phyloP scores from a whole-genome alignment of 1,284 basidiomycete genomes.

The Puccinia polysora region DNA sequence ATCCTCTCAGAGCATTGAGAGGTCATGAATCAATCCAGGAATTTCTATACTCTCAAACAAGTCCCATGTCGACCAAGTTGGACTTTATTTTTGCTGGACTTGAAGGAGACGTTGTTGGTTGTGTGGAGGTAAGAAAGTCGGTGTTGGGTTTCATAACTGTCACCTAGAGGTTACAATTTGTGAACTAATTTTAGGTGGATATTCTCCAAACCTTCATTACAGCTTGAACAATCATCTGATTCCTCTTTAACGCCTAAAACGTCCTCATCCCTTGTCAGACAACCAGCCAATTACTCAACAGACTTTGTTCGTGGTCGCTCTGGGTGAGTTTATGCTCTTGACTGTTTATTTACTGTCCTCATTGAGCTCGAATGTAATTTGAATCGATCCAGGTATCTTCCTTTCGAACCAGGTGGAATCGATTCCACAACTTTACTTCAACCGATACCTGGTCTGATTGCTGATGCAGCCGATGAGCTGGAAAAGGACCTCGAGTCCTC shows the following conservation, averaged over 20 bases:
- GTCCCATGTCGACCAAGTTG: constrained; percentile 20
- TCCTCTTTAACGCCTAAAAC: constrained; percentile 33
- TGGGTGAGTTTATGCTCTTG: constrained; percentile 25
- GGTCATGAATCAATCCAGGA: constrained; percentile 23
- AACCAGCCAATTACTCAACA: constrained; percentile 26
- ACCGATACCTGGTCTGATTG: constrained; percentile 3
- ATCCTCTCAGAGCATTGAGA: constrained; percentile 25
- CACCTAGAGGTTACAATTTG: background rate
- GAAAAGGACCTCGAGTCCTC: constrained; percentile 34
- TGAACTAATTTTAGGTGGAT: background rate
- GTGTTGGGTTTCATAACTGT: background rate
- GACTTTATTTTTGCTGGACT: constrained; percentile 36
- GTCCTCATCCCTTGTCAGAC: constrained; percentile 17
- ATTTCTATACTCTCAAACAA: constrained; percentile 16
- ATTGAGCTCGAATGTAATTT: background rate
- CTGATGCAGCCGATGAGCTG: constrained; percentile 21
- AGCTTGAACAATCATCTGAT: constrained; percentile 14
- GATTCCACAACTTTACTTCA: background rate
- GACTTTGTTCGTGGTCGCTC: constrained; percentile 36
- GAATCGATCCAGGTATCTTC: constrained; percentile 26
- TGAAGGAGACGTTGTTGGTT: constrained; percentile 36
- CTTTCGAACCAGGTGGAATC: constrained; percentile 36
- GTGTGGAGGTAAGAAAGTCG: background rate
- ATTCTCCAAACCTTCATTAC: background rate
- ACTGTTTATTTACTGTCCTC: background rate